Evolutionary conservation across 2,329 filamentous ascomycete species (phyloP), one percentile per base, ranked within the genome.

Genomic region (Fusarium graminum): DNA sequence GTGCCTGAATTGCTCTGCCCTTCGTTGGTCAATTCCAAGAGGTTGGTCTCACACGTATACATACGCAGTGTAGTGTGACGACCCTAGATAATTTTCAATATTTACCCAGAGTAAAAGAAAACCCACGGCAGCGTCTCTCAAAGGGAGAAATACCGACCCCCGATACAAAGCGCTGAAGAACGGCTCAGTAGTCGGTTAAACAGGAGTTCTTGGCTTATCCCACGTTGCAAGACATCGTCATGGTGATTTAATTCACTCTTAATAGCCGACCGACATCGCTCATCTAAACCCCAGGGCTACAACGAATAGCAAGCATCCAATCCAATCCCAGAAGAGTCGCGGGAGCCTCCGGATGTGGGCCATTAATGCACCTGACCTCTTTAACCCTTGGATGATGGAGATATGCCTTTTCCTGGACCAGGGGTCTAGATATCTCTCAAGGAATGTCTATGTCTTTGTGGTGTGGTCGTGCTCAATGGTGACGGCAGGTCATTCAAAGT

Each of bases 311-410:
- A 59, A 63, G 65, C 63, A 71, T 68, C 36, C 29, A 28, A 41
- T 29, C 45, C 41, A 53, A 41, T 19, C 63, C 45, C 56, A 68
- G 63, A 53, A 62, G 68, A 69, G 67, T 71, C 71, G 71, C 68
- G 71, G 61, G 42, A 63, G 52, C 60, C 39, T 57, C 70, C 39
- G 57, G 49, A 51, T 70, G 70, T 73, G 70, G 70, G 69, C 67
- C 70, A 29, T 26, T 28, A 52, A 43, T 66, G 65, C 71, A 72
- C 71, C 69, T 73, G 71, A 73, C 71, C 69, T 65, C 52, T 46
- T 55, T 30, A 28, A 62, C 52, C 59, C 69, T 64, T 45, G 67
- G 57, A 56, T 72, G 47, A 60, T 66, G 69, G 70, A 62, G 60
- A 61, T 70, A 70, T 72, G 56, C 52, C 68, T 70, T 56, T 53